phyloP scores from a whole-genome alignment of 257 asterid species.

The Solanum neorickii region DNA sequence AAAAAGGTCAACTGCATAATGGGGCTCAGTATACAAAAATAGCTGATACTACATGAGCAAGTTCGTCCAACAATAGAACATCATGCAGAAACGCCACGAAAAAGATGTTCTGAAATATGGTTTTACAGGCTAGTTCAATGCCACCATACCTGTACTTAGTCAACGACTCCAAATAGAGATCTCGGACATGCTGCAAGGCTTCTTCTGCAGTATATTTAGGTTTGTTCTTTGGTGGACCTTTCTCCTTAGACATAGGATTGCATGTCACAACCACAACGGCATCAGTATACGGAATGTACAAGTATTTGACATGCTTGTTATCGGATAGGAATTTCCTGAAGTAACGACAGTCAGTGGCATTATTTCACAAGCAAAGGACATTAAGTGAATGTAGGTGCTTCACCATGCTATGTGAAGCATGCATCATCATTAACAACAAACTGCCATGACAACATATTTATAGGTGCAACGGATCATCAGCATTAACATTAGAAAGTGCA shows the following conservation, averaged over 20 bases:
- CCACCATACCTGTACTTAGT: slow-evolving; percentile 48
- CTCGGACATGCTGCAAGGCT: slow-evolving; percentile 61
- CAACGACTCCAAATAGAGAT: slow-evolving; percentile 57
- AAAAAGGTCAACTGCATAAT: neutral
- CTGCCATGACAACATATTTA: neutral
- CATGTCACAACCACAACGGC: slow-evolving; percentile 85
- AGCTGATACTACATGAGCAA: neutral
- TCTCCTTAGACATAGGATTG: slow-evolving; percentile 73
- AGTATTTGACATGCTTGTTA: slow-evolving; percentile 89
- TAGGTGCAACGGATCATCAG: neutral
- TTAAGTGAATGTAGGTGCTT: neutral
- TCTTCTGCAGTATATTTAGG: slow-evolving; percentile 69
- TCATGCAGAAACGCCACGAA: neutral
- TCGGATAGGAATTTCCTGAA: slow-evolving; percentile 76
- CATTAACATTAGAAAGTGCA: neutral
- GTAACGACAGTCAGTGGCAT: slow-evolving; percentile 3
- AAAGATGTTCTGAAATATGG: neutral
- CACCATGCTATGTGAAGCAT: neutral
- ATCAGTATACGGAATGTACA: slow-evolving; percentile 87
- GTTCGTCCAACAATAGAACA: neutral
- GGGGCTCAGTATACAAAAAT: neutral
- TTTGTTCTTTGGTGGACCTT: slow-evolving; percentile 57
- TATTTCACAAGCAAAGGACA: neutral
- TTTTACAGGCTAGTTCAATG: neutral
- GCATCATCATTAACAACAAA: neutral